Conservation (phyloP, 345 rosid species). For the Geranium brycei region DNA sequence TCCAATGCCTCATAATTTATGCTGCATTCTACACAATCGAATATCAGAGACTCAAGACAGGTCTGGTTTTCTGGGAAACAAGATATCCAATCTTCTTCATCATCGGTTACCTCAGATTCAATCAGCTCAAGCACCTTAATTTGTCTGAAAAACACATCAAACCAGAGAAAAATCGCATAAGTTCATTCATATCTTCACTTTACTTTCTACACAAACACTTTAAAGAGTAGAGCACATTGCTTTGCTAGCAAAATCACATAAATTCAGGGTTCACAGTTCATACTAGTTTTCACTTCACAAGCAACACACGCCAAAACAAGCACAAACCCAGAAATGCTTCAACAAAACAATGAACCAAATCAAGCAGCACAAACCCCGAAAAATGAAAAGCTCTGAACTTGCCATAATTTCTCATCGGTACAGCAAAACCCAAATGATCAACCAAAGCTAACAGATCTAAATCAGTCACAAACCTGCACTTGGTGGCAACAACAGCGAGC, state of each 20-base stretch:
- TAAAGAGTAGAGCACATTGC: not conserved
- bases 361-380: constrained; percentile 8
- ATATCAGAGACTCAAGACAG: constrained; percentile 50
- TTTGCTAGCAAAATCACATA: too few relatives aligned
- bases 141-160: constrained; percentile 31
- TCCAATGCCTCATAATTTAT: constrained; percentile 62
- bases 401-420: too few relatives aligned
- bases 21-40: constrained; percentile 51
- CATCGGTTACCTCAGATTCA: constrained; percentile 56
- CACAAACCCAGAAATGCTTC: constrained; percentile 19
- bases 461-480: constrained; percentile 50
- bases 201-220: not conserved
- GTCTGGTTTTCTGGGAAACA: constrained; percentile 55
- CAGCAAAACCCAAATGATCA: too few relatives aligned
- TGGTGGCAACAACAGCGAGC: constrained; percentile 49
- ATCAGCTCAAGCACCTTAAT: constrained; percentile 64
- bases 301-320: not conserved
- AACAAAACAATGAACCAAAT: constrained; percentile 10
- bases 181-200: not conserved
- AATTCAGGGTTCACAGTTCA: not conserved
- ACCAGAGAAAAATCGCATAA: not conserved
- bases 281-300: not conserved
- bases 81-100: constrained; percentile 67
- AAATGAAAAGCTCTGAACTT: constrained; percentile 6
- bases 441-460: constrained; percentile 15